Conservation (phyloP, 257 asterid species). For the Asclepias syriaca region DNA sequence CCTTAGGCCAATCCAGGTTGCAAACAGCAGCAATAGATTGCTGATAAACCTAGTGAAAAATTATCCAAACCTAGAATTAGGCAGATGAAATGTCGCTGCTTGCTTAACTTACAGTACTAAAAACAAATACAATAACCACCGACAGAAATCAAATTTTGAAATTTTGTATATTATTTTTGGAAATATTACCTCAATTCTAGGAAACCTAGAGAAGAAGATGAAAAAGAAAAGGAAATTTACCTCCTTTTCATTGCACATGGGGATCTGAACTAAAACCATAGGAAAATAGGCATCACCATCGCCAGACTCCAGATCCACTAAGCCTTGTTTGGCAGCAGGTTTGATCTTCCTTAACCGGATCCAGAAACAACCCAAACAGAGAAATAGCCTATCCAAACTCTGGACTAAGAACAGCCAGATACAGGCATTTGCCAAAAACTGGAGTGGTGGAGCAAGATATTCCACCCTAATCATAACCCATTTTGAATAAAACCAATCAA, state of each 20-base stretch:
- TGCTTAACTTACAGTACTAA: slow-evolving; percentile 5
- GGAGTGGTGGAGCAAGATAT: slow-evolving; percentile 82
- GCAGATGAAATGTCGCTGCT: not conserved
- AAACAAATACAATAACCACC: not conserved
- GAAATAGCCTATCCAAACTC: slow-evolving; percentile 72
- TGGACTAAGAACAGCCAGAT: slow-evolving; percentile 66
- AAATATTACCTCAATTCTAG: not conserved
- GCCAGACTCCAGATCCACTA: slow-evolving; percentile 67
- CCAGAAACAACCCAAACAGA: slow-evolving; percentile 91
- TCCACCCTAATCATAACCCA: slow-evolving; percentile 86
- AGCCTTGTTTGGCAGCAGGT: slow-evolving; percentile 51
- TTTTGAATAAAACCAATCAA: slow-evolving; percentile 48
- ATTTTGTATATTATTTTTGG: not conserved
- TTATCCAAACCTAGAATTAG: not conserved
- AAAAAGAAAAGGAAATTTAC: slow-evolving; percentile 21
- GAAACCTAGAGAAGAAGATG: not conserved
- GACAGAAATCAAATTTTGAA: slow-evolving; percentile 3
- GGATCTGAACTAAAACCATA: slow-evolving; percentile 96
- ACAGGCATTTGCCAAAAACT: slow-evolving; percentile 66
- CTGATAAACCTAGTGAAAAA: slow-evolving; percentile 68
- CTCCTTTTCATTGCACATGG: slow-evolving; percentile 98
- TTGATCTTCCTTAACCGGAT: slow-evolving; percentile 51
- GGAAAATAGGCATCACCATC: slow-evolving; percentile 69
- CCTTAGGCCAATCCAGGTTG: slow-evolving; percentile 85
- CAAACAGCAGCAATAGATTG: slow-evolving; percentile 90